Base-by-base conservation (phyloP, 306 rosid genomes). In the Malus fusca region DNA sequence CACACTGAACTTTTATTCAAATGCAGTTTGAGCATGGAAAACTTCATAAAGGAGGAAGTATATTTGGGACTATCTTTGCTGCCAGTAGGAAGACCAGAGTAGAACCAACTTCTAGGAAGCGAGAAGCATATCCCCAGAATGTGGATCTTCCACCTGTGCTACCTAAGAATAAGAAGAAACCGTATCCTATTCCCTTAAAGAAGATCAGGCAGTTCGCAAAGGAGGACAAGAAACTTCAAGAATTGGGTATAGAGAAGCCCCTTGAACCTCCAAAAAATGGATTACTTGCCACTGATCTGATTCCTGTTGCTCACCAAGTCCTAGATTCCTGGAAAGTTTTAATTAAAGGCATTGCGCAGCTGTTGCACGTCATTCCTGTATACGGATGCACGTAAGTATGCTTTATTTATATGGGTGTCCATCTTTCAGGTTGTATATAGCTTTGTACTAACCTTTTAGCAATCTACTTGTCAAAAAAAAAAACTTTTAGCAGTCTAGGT, bases 251-350 rank as follows among this genome's bases (percentile, higher is more conserved):
- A 80, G 98, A 95, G 87, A 92, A 87, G 81, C 93, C 88, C 44
- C 98, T 95, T 43, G 82, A 85, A 31, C 97, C 96, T 72, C 97
- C 97, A 0, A 88, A 89, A 85, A 95, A 90, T 82, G 98, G 97
- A 67, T 73, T 95, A 62, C 92, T 95, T 82, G 97, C 87, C 79
- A 88, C 90, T 3, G 84, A 84, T 68, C 83, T 95, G 53, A 85
- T 95, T 75, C 98, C 97, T 43, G 89, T 90, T 83, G 97, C 98
- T 21, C 80, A 90, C 84, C 85, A 82, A 83, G 96, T 95, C 42
- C 81, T 92, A 58, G 88, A 85, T 80, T 90, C 96, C 66, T 95
- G 98, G 98, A 95, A 89, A 87, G 40, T 87, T 80, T 87, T 95
- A 91, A 92, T 95, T 53, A 84, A 85, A 74, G 97, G 96, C 51